Evolutionary conservation across 2,329 filamentous ascomycete genomes (phyloP), one percentile per base, ranked within the genome.

Genomic region (Diaporthe destruens): DNA sequence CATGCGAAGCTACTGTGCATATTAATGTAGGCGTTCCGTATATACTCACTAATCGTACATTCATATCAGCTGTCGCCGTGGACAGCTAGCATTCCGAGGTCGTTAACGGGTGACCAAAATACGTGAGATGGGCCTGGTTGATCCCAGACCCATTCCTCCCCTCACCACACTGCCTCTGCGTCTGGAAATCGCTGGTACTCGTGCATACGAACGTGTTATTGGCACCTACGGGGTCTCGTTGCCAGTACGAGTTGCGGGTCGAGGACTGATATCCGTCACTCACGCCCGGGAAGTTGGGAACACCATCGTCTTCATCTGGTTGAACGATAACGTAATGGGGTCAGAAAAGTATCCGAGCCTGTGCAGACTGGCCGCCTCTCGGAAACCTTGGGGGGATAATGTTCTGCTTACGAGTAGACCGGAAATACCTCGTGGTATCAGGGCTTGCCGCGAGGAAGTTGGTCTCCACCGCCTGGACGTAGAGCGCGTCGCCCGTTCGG

Each of bases 161-260:
- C 8, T 65, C 61, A 1, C 61, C 44, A 16, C 61, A 65, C 20
- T 65, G 61, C 61, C 44, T 65, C 29, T 65, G 61, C n/a, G 61
- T 65, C 61, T 65, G 61, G 61, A 51, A 51, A 29, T 65, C 61
- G 61, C 61, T 65, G 12, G 61, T 51, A 29, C 61, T 65, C 2
- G 61, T 65, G 18, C 61, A 65, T n/a, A 65, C 44, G 16, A 65
- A 65, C 2, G 61, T 65, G 44, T 65, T 65, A 32, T 51, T 51
- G 61, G 61, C 61, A 9, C 44, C 61, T n/a, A 39, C 61, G 0
- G 61, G 44, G 14, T 65, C 61, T 18, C 44, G 44, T 32, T 65
- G 61, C 61, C 61, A 65, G 20, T 25, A 65, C 20, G 44, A 51
- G 44, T 65, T 65, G 44, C 61, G 61, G 8, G 61, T 65, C 44